A percentile compares a stretch with the other conserved stretches of the same genome.
These are phyloP conservation scores for Wickerhamomyces mucosus DNA, from an alignment of 805 yeast species.

Conservation along the genomic window DNA sequence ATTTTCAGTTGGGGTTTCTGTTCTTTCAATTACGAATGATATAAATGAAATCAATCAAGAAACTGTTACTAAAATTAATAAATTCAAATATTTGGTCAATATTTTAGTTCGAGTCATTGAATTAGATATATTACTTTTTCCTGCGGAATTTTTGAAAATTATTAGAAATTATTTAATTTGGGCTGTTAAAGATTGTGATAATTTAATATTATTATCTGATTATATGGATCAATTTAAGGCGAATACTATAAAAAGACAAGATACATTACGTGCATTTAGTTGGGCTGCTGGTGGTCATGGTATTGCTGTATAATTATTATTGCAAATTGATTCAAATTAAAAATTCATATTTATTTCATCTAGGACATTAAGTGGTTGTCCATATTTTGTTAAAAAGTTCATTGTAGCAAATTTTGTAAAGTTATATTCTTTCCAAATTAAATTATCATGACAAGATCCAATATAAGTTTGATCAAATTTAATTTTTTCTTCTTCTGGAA, in stretches of 20 bases:
- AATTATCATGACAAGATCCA: conserved; percentile 32
- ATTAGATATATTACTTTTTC: conserved; percentile 21
- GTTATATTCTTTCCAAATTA: conserved; percentile 30
- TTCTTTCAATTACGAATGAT: conserved; percentile 14
- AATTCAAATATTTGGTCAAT: conserved; percentile 16
- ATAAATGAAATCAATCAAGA: conserved; percentile 13
- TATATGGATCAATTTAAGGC: conserved; percentile 11
- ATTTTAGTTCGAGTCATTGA: conserved; percentile 16
- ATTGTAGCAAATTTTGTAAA: conserved; percentile 21
- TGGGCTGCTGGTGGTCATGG: conserved; percentile 28
- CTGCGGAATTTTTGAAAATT: conserved; percentile 19
- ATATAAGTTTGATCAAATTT: conserved; percentile 26
- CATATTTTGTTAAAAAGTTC: conserved; percentile 10
- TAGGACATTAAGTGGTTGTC: conserved; percentile 12
- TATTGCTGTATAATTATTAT: conserved; percentile 19
- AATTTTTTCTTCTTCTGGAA: conserved; percentile 31
- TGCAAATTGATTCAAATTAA: not conserved
- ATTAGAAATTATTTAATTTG: conserved; percentile 15
- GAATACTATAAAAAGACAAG: conserved; percentile 18
- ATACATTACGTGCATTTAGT: conserved; percentile 24
- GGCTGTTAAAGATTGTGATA: conserved; percentile 18
- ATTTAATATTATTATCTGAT: conserved; percentile 13
- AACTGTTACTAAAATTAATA: conserved; percentile 13
- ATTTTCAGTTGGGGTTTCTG: conserved; percentile 13
- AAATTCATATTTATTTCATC: conserved; percentile 16